These are phyloP conservation scores for Teunomyces tritomae DNA, from an alignment of 805 yeast species.

Conservation along the genomic window DNA sequence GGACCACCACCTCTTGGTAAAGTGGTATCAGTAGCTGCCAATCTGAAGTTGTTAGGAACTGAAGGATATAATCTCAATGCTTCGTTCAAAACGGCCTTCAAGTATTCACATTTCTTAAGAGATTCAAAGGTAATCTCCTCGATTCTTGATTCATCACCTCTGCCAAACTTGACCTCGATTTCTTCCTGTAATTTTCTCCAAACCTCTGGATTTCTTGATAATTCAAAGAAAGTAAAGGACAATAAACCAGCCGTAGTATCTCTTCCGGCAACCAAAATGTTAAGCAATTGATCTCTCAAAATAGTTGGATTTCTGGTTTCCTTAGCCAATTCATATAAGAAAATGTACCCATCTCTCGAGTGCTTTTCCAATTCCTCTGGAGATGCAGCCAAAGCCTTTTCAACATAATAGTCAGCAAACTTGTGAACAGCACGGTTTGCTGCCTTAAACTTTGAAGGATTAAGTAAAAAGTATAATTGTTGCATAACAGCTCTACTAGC, in stretches of 20 bases:
- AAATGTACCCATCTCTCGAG: conserved; percentile 41
- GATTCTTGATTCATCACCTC: conserved; percentile 29
- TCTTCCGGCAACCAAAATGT: conserved; percentile 52
- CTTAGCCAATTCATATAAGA: conserved; percentile 47
- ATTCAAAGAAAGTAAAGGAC: conserved; percentile 44
- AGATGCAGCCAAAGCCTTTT: conserved; percentile 32
- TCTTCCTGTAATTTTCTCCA: conserved; percentile 38
- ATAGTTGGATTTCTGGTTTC: conserved; percentile 46
- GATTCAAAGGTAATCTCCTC: conserved; percentile 45
- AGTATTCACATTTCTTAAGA: conserved; percentile 47
- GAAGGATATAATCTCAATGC: conserved; percentile 50
- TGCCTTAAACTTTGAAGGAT: conserved; percentile 15
- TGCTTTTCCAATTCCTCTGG: conserved; percentile 28
- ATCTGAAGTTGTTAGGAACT: conserved; percentile 49
- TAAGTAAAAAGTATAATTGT: conserved; percentile 14
- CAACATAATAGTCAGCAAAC: conserved; percentile 40
- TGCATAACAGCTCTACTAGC: conserved; percentile 23
- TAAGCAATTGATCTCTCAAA: conserved; percentile 50
- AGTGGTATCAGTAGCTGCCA: conserved; percentile 44
- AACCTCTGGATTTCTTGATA: conserved; percentile 41
- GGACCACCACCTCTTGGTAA: conserved; percentile 52
- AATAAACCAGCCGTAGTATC: conserved; percentile 55
- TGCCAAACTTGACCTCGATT: conserved; percentile 31
- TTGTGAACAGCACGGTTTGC: conserved; percentile 23
- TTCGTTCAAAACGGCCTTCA: conserved; percentile 48